Base-by-base conservation (phyloP, 192 early-diverging fungal genomes). In the Backusella mclennaniae region DNA sequence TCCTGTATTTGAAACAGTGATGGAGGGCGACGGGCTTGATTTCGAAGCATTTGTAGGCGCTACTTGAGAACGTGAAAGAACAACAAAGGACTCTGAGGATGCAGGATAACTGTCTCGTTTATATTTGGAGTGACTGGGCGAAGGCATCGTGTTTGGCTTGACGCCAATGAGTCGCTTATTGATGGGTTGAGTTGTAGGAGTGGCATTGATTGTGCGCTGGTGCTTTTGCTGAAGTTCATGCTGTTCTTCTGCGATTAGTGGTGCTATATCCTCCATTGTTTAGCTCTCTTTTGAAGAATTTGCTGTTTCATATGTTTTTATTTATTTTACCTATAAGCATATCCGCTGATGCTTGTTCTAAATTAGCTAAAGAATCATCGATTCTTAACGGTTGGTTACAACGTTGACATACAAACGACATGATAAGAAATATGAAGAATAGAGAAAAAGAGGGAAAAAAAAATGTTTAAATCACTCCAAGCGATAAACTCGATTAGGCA, bases 351-450 rank as follows among this genome's bases (percentile, higher is more conserved):
- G 84, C 72, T 31, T 77, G 75, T 52, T 85, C 83, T 35, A 90
- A 74, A 73, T 90, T 89, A 44, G 84, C 73, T 19, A 93, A 66
- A 19, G 90, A 92, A 38, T 91, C 88, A 39, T 93, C 91, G 23
- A 92, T 84, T 36, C 82, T 82, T 12, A 93, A 81, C 9, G 85
- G 87, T 44, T 90, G 89, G 39, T 85, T 85, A 81, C 93, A 94
- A 67, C 84, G 82, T 72, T 90, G 87, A 76, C 93, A 94, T 17
- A 29, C 29, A 36, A 67, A 49, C 14, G 31, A 67, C 35, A 35
- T 44, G 5, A 52, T 39, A 49, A 67, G 46, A 53, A 12, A 21
- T 35, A 49, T n/a, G 36, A n/a, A 69, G 29, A 68, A 29, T 33
- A 49, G 59, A 63, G 12, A 76, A 53, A 76, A 52, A 52, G 35